Evolutionary conservation across 2,329 filamentous ascomycete genomes (phyloP).

Genomic region (Paraconiothyrium sp.): DNA sequence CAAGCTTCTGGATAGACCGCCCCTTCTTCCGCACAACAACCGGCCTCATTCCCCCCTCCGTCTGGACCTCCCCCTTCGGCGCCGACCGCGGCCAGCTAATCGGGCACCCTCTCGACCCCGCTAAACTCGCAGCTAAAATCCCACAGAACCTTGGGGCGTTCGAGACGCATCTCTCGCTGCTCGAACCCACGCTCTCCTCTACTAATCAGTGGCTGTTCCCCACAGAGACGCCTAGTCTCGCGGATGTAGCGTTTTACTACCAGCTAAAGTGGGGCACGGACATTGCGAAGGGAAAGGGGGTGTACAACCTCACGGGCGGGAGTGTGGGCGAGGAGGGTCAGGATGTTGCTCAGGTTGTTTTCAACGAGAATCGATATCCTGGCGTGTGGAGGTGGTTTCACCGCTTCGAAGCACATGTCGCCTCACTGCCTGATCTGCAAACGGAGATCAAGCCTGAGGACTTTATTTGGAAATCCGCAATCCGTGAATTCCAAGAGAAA

Average conservation of each 20-base stretch:
- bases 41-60: constrained; percentile 52
- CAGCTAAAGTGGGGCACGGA: constrained; percentile 52
- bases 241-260: constrained; percentile 51
- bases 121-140: constrained; percentile 52
- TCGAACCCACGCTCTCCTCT: constrained; percentile 47
- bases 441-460: constrained; percentile 23
- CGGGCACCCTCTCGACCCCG: constrained; percentile 49
- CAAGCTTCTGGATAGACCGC: constrained; percentile 54
- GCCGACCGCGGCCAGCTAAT: constrained; percentile 51
- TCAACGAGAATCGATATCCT: constrained; percentile 51
- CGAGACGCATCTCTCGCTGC: constrained; percentile 49
- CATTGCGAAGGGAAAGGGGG: constrained; percentile 47
- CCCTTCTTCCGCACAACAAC: constrained; percentile 53
- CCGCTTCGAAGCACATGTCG: constrained; percentile 44
- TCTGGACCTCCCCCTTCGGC: constrained; percentile 53
- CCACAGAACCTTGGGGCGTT: constrained; percentile 49
- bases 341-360: constrained; percentile 39
- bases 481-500: constrained; percentile 13
- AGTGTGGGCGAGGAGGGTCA: constrained; percentile 35
- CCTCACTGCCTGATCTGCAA: constrained; percentile 39
- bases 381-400: constrained; percentile 49
- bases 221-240: constrained; percentile 45
- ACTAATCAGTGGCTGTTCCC: constrained; percentile 46
- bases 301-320: constrained; percentile 50
- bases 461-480: constrained; percentile 20